phyloP scores from a whole-genome alignment of 352 stramenopile species.

The Aphanomyces stellatus region DNA sequence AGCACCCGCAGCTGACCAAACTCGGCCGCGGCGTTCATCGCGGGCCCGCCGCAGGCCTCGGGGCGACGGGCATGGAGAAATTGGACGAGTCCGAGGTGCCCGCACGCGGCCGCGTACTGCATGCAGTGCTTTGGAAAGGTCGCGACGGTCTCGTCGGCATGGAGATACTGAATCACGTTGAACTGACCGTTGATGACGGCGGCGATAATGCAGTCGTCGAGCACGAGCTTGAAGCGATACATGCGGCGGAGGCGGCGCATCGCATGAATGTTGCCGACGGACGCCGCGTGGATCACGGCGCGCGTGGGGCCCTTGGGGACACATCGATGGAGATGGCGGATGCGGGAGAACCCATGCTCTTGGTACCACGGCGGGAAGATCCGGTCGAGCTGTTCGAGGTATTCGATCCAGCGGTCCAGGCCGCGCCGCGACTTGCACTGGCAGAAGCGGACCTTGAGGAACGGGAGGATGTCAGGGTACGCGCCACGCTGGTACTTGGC shows the following conservation, averaged over 20 bases:
- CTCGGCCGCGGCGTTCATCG: constrained; percentile 18
- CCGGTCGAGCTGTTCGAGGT: neutral
- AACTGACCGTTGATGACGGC: constrained; percentile 2
- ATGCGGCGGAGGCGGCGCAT: neutral
- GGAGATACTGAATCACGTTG: neutral
- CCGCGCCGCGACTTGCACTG: constrained; percentile 5
- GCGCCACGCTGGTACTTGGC: neutral
- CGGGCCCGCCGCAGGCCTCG: constrained; percentile 7
- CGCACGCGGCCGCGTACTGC: constrained; percentile 1
- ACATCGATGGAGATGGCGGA: constrained; percentile 4
- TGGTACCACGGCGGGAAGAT: constrained; percentile 2
- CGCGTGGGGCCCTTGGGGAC: neutral
- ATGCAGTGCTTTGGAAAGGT: constrained; percentile 1
- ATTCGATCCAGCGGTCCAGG: constrained; percentile 2
- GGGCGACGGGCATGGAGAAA: neutral
- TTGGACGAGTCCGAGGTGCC: neutral
- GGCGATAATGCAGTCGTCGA: constrained; percentile 5
- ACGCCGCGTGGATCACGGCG: constrained; percentile 7
- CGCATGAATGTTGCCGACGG: neutral
- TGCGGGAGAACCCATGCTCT: neutral
- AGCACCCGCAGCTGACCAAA: constrained; percentile 6
- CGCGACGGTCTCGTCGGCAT: neutral
- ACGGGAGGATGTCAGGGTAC: neutral
- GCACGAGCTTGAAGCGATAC: constrained; percentile 5
- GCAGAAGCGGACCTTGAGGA: constrained; percentile 1